Percentiles rank a stretch among this genome's conserved stretches.
Evolutionary conservation across 495 filamentous ascomycete species (phyloP).

Genomic region (Pseudomonodictys pantanalensis): DNA sequence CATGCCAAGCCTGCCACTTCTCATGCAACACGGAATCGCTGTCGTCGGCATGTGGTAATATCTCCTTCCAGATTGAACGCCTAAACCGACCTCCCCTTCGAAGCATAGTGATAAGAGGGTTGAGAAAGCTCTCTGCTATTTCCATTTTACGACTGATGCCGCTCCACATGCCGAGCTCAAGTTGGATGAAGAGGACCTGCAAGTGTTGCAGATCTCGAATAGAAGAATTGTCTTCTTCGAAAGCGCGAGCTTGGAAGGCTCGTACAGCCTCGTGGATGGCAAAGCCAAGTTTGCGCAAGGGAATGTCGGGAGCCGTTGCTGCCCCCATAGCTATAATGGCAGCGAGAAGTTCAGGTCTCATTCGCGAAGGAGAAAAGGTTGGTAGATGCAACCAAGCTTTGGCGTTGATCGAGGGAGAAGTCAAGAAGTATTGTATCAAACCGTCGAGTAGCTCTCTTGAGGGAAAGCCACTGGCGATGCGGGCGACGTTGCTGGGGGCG

Average conservation of each 20-base stretch:
- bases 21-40: conserved; percentile 48
- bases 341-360: conserved; percentile 55
- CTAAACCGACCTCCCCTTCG: conserved; percentile 43
- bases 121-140: conserved; percentile 60
- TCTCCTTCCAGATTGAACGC: conserved; percentile 48
- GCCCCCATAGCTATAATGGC: conserved; percentile 56
- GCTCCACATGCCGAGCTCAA: conserved; percentile 65
- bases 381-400: conserved; percentile 59
- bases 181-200: conserved; percentile 53
- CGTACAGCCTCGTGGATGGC: conserved; percentile 63
- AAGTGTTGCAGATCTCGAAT: conserved; percentile 55
- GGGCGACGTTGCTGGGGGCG: background rate
- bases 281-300: conserved; percentile 61
- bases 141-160: conserved; percentile 67
- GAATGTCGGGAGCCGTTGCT: conserved; percentile 51
- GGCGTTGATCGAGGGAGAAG: conserved; percentile 48
- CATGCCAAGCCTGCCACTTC: conserved; percentile 60
- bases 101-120: conserved; percentile 51
- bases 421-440: conserved; percentile 60
- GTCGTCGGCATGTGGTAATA: conserved; percentile 47
- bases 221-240: conserved; percentile 58
- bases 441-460: conserved; percentile 57
- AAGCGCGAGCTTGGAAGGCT: conserved; percentile 55
- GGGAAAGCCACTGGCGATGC: conserved; percentile 55
- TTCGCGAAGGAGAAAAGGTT: conserved; percentile 48